Percentiles rank a stretch among this genome's conserved stretches.
phyloP scores from a whole-genome alignment of 2,329 filamentous ascomycete species.

The Phialophora tarda region DNA sequence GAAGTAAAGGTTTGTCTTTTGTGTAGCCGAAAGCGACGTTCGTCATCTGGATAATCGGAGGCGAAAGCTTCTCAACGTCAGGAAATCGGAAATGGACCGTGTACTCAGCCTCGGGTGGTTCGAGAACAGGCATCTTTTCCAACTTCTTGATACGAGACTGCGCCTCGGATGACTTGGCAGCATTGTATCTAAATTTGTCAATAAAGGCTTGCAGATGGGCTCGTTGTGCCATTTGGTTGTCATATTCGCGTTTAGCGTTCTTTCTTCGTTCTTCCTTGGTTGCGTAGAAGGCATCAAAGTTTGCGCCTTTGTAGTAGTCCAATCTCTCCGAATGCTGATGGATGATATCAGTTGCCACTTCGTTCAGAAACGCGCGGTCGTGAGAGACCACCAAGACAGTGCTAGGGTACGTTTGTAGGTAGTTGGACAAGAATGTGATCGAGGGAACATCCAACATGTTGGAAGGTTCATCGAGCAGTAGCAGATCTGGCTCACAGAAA shows the following conservation, averaged over 20 bases:
- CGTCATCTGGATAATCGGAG: conserved; percentile 97
- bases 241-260: conserved; percentile 94
- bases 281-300: conserved; percentile 96
- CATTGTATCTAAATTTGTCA: conserved; percentile 99
- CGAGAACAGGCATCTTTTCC: conserved; percentile 92
- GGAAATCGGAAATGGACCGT: conserved; percentile 97
- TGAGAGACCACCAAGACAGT: conserved; percentile 96
- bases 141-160: conserved; percentile 99
- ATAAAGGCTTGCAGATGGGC: conserved; percentile 97
- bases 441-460: conserved; percentile 99
- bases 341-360: conserved; percentile 98
- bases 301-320: conserved; percentile 97
- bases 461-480: conserved; percentile 97
- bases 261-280: conserved; percentile 97
- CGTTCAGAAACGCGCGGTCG: conserved; percentile 98
- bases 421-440: conserved; percentile 95
- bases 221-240: conserved; percentile 94
- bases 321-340: conserved; percentile 96
- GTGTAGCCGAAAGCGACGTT: conserved; percentile 89
- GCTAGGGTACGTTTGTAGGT: conserved; percentile 91
- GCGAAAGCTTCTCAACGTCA: conserved; percentile 95
- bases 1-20: conserved; percentile 77
- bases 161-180: conserved; percentile 96
- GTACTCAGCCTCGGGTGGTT: conserved; percentile 91
- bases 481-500: conserved; percentile 95